phyloP scores from a whole-genome alignment of 1,284 basidiomycete genomes.

The Melampsora larici-populina region DNA sequence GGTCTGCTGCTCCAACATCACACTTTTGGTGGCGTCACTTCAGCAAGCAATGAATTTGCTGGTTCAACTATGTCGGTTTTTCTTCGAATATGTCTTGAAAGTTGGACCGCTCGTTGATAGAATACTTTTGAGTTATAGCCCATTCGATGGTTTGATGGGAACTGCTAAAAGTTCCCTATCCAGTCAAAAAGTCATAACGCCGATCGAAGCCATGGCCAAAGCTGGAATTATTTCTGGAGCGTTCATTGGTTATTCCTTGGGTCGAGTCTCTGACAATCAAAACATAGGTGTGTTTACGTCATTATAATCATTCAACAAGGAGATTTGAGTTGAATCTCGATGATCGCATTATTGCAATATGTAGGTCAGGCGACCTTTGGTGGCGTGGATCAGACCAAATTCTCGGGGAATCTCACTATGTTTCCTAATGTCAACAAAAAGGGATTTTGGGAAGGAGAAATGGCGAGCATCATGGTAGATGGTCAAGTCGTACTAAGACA shows the following conservation, averaged over 20 bases:
- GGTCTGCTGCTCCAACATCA: conserved; percentile 65
- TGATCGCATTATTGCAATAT: neutral
- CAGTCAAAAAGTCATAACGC: conserved; percentile 65
- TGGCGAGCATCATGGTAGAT: conserved; percentile 49
- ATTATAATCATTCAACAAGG: no score
- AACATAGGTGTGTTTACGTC: conserved; percentile 22
- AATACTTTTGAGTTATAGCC: conserved; percentile 50
- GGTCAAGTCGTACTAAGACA: conserved; percentile 40
- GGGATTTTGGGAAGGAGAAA: conserved; percentile 55
- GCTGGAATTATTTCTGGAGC: conserved; percentile 64
- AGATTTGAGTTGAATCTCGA: no score
- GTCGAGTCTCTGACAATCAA: conserved; percentile 60
- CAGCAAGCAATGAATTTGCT: conserved; percentile 67
- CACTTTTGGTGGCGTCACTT: conserved; percentile 68
- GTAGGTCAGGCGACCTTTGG: conserved; percentile 65
- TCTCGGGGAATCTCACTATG: conserved; percentile 56
- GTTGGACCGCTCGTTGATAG: no score
- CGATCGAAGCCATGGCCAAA: conserved; percentile 68
- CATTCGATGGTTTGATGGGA: conserved; percentile 81
- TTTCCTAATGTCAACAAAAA: conserved; percentile 52
- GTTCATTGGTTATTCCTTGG: conserved; percentile 76
- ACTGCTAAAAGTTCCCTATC: conserved; percentile 70
- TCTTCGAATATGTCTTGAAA: conserved; percentile 4
- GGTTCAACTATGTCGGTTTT: conserved; percentile 44
- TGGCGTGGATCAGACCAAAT: conserved; percentile 69